These are phyloP conservation scores for Sarocladium oryzae DNA, from an alignment of 2,329 filamentous ascomycete species.

Conservation along the genomic window DNA sequence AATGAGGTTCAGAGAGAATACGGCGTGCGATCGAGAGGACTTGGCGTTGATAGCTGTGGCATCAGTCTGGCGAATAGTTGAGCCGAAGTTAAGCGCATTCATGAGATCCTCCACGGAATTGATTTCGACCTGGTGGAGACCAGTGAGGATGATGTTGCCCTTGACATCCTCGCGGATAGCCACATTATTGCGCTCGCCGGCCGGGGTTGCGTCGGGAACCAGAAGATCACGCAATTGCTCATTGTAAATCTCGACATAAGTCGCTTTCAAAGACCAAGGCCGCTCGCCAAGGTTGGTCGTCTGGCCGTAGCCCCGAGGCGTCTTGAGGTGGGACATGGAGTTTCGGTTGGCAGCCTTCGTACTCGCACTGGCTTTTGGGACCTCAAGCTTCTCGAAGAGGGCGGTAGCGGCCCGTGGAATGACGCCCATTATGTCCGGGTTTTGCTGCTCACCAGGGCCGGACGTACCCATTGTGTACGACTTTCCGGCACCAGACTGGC, in stretches of 20 bases:
- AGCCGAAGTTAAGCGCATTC: slow-evolving; percentile 84
- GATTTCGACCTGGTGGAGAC: slow-evolving; percentile 79
- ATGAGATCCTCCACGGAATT: slow-evolving; percentile 89
- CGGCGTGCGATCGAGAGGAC: slow-evolving; percentile 93
- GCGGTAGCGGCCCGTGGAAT: slow-evolving; percentile 83
- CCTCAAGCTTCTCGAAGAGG: slow-evolving; percentile 82
- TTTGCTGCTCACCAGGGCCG: slow-evolving; percentile 68
- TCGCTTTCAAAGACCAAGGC: slow-evolving; percentile 87
- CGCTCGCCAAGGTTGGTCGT: slow-evolving; percentile 54
- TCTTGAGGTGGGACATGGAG: slow-evolving; percentile 70
- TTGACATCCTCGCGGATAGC: slow-evolving; percentile 91
- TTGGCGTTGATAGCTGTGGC: slow-evolving; percentile 96
- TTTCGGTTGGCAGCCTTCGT: slow-evolving; percentile 45
- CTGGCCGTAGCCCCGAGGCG: slow-evolving; percentile 63
- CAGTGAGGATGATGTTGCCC: slow-evolving; percentile 89
- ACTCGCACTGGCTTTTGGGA: slow-evolving; percentile 40
- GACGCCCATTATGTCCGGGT: slow-evolving; percentile 76
- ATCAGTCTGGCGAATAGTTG: slow-evolving; percentile 90
- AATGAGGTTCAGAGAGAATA: slow-evolving; percentile 90
- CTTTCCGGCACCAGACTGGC: slow-evolving; percentile 95
- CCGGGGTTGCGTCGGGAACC: slow-evolving; percentile 64
- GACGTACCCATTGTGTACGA: slow-evolving; percentile 99
- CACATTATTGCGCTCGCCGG: slow-evolving; percentile 68
- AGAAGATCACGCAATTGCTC: slow-evolving; percentile 90
- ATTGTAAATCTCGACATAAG: slow-evolving; percentile 97